Evolutionary conservation across 441 rosid species (phyloP).

Genomic region (Jatropha multifida): DNA sequence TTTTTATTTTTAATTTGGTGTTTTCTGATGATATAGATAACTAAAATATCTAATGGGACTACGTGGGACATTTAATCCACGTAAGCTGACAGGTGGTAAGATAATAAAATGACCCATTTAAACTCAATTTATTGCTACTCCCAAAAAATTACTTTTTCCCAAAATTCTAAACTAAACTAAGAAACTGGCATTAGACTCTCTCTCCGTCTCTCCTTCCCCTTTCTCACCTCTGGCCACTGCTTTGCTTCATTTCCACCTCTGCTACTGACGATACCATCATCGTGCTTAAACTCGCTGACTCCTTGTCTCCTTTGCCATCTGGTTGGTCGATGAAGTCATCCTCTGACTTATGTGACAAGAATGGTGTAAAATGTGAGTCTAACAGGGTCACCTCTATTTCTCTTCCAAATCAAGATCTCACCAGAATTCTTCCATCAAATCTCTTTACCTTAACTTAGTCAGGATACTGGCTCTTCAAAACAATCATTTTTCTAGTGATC

Average conservation of each 20-base stretch:
- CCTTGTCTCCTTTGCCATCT: constrained; percentile 14
- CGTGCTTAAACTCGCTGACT: constrained; percentile 6
- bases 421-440: constrained; percentile 45
- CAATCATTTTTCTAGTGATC: constrained; percentile 48
- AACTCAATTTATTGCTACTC: no score
- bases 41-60: no score
- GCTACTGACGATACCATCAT: not conserved
- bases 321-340: constrained; percentile 26
- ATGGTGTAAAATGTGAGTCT: constrained; percentile 49
- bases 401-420: constrained; percentile 36
- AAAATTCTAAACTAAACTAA: no score
- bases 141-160: no score
- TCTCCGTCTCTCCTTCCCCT: not conserved
- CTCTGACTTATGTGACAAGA: constrained; percentile 43
- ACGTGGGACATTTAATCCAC: no score
- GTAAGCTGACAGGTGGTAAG: no score
- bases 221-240: not conserved
- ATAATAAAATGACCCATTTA: no score
- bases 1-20: no score
- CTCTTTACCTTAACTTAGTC: constrained; percentile 51
- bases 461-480: constrained; percentile 37
- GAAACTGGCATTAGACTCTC: not conserved
- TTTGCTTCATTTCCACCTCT: not conserved
- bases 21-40: no score
- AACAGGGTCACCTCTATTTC: constrained; percentile 39